phyloP scores from a whole-genome alignment of 352 stramenopile species.

The Thalassiosira mediterranea region DNA sequence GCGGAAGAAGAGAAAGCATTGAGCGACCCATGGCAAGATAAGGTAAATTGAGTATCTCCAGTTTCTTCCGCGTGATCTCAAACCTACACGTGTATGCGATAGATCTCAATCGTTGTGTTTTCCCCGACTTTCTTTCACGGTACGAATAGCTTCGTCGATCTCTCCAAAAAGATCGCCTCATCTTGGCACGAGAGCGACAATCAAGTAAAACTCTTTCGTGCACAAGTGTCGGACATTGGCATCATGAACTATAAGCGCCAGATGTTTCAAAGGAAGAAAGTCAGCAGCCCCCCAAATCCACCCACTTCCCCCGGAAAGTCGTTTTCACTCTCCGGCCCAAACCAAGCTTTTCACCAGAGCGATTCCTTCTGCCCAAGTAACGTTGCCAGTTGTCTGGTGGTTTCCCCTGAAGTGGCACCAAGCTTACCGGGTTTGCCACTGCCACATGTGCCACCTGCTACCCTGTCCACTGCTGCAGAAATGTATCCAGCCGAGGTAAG shows the following conservation, averaged over 20 bases:
- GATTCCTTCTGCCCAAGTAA: no score
- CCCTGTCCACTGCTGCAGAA: no score
- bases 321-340: no score
- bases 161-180: conserved; percentile 2
- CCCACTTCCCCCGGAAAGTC: no score
- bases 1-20: conserved; percentile 2
- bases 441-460: no score
- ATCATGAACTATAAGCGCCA: conserved; percentile 6
- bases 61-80: not conserved
- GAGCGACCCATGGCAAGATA: conserved; percentile 6
- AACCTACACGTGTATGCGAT: not conserved
- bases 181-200: not conserved
- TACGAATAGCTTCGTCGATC: conserved; percentile 4
- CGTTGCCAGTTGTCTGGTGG: no score
- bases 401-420: no score
- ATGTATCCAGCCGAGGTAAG: no score
- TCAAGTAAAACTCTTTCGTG: conserved; percentile 9
- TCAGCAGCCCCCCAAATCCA: no score
- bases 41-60: not conserved
- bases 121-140: not conserved
- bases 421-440: no score
- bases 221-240: not conserved
- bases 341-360: no score
- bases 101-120: not conserved
- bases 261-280: no score